A percentile compares a stretch with the other conserved stretches of the same genome.
Evolutionary conservation across 352 stramenopile genomes (phyloP).

Genomic region (Phytophthora crassamura): DNA sequence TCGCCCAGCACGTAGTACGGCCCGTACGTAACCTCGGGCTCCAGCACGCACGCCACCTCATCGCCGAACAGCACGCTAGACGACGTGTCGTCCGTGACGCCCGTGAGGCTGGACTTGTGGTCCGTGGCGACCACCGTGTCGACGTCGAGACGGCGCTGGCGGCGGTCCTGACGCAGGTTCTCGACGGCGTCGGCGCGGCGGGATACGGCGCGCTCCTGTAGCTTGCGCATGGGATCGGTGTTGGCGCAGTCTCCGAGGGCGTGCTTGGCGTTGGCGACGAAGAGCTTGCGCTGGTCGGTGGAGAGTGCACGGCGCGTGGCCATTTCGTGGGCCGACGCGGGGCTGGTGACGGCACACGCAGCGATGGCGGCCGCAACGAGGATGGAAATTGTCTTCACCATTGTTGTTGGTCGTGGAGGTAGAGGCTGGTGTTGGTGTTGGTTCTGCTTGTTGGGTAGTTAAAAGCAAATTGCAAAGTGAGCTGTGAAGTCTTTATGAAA

Average conservation of each 20-base stretch:
- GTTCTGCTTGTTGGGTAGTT: background rate
- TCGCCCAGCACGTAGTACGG: conserved; percentile 38
- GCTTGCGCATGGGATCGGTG: conserved; percentile 22
- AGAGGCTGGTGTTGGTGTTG: background rate
- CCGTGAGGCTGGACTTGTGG: conserved; percentile 30
- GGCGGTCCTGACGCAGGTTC: conserved; percentile 19
- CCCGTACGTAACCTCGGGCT: conserved; percentile 37
- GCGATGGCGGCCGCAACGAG: conserved; percentile 12
- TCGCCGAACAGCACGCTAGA: conserved; percentile 25
- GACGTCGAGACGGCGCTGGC: conserved; percentile 32
- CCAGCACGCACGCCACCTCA: conserved; percentile 24
- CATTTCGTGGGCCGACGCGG: conserved; percentile 21
- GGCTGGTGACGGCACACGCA: conserved; percentile 13
- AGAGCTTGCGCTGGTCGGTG: conserved; percentile 24
- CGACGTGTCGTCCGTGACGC: conserved; percentile 21
- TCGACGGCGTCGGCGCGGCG: conserved; percentile 21
- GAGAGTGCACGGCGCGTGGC: conserved; percentile 21
- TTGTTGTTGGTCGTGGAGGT: background rate
- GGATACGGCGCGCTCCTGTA: conserved; percentile 28
- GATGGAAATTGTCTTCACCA: conserved; percentile 26
- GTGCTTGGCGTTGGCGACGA: conserved; percentile 31
- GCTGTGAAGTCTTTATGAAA: background rate
- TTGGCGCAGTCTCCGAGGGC: conserved; percentile 29
- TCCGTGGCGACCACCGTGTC: conserved; percentile 23
- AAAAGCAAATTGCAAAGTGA: conserved; percentile 7